phyloP scores from a whole-genome alignment of 2,329 filamentous ascomycete species.

The Paracorniculantispora psalliotae region DNA sequence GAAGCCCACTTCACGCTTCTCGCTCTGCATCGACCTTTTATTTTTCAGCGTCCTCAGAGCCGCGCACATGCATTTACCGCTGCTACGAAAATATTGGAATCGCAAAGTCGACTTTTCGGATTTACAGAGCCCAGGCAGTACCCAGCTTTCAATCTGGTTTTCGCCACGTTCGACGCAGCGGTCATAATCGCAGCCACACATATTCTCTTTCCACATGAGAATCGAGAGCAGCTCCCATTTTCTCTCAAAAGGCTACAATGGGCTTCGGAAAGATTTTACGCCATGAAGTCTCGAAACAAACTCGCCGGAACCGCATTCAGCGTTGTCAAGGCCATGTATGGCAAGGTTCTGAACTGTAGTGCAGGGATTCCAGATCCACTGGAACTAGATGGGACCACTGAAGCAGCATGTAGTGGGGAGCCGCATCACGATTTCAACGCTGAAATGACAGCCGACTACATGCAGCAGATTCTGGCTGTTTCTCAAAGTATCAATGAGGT shows the following conservation, averaged over 20 bases:
- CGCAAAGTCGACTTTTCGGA: slow-evolving; percentile 12
- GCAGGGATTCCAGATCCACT: background rate
- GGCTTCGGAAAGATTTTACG: slow-evolving; percentile 3
- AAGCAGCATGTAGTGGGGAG: background rate
- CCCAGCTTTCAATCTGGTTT: slow-evolving; percentile 10
- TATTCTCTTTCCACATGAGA: slow-evolving; percentile 12
- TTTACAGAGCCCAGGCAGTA: background rate
- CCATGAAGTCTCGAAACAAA: slow-evolving; percentile 8
- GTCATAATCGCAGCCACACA: slow-evolving; percentile 12
- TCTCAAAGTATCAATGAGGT: background rate
- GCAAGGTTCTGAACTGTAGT: background rate
- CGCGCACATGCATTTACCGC: slow-evolving; percentile 8
- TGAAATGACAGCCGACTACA: background rate
- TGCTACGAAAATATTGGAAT: slow-evolving; percentile 9
- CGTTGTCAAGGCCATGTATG: background rate
- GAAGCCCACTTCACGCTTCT: slow-evolving; percentile 13
- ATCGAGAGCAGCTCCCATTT: background rate
- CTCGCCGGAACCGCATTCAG: slow-evolving; percentile 8
- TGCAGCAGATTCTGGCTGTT: background rate
- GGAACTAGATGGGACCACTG: background rate
- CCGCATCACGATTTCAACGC: background rate
- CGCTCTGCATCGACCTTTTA: slow-evolving; percentile 14
- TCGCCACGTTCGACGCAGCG: slow-evolving; percentile 15
- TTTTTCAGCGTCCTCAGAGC: background rate
- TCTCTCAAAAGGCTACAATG: background rate